These are phyloP conservation scores for Paraconiothyrium brasiliense DNA, from an alignment of 2,329 filamentous ascomycete genomes.

Conservation along the genomic window DNA sequence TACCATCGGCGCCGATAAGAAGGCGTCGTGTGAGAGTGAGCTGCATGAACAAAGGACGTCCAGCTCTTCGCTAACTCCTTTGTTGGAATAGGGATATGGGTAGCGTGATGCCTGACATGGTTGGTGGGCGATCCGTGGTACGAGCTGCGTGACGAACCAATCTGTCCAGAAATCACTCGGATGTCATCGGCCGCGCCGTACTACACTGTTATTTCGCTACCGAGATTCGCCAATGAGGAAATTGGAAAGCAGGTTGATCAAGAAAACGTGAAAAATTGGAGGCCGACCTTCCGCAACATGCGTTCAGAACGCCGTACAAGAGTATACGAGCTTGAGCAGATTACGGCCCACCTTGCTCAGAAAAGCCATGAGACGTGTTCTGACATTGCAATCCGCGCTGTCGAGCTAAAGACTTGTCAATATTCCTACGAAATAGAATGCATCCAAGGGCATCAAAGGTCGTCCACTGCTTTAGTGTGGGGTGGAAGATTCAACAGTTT, in stretches of 20 bases:
- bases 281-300: background rate
- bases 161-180: constrained; percentile 24
- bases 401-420: background rate
- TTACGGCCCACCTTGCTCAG: background rate
- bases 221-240: constrained; percentile 19
- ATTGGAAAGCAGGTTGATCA: background rate
- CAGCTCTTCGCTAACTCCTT: background rate
- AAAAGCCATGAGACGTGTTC: background rate
- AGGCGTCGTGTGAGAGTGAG: constrained; percentile 5
- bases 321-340: background rate
- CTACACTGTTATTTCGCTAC: constrained; percentile 45
- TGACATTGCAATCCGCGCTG: background rate
- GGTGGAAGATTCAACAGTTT: constrained; percentile 38
- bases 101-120: constrained; percentile 11
- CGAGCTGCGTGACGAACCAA: constrained; percentile 26
- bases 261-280: background rate
- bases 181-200: constrained; percentile 45
- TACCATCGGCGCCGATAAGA: background rate
- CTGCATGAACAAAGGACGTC: background rate
- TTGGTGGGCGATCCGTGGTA: constrained; percentile 24
- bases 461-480: constrained; percentile 29
- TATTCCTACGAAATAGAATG: background rate
- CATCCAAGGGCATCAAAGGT: background rate
- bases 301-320: background rate
- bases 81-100: constrained; percentile 4